phyloP scores from a whole-genome alignment of 257 asterid species.

The Scutellaria baicalensis region DNA sequence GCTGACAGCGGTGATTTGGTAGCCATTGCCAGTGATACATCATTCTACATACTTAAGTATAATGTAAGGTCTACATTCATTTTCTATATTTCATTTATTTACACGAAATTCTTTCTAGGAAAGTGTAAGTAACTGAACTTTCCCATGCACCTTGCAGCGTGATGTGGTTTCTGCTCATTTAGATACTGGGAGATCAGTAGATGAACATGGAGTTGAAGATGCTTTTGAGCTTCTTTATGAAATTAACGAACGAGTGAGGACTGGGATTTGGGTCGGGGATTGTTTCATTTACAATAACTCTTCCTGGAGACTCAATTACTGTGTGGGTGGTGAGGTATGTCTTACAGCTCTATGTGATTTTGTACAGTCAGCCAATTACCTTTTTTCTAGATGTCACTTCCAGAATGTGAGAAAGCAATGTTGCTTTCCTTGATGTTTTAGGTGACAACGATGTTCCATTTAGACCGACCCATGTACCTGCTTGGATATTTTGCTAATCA shows the following conservation, averaged over 20 bases:
- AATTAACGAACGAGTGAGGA: constrained; percentile 90
- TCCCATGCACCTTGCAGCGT: constrained; percentile 52
- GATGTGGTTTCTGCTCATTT: constrained; percentile 90
- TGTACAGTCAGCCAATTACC: neutral
- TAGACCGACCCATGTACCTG: constrained; percentile 97
- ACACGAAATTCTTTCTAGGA: neutral
- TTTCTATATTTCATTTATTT: constrained; percentile 1
- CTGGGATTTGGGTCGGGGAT: constrained; percentile 99
- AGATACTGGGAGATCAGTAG: constrained; percentile 82
- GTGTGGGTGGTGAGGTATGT: constrained; percentile 97
- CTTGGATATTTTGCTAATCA: constrained; percentile 97
- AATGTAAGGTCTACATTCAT: constrained; percentile 38
- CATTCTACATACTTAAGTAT: constrained; percentile 80
- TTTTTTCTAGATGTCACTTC: constrained; percentile 5
- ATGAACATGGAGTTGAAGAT: constrained; percentile 95
- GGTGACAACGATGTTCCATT: constrained; percentile 98
- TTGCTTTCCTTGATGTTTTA: constrained; percentile 20
- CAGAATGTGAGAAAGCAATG: constrained; percentile 4
- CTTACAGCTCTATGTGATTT: constrained; percentile 2
- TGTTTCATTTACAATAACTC: constrained; percentile 94
- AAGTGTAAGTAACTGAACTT: constrained; percentile 23
- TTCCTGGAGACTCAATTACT: constrained; percentile 96
- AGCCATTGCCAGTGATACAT: constrained; percentile 75
- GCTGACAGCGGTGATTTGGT: constrained; percentile 95
- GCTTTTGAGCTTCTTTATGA: constrained; percentile 96